Conservation (phyloP, 2,329 filamentous ascomycete species). For the Alternaria angustiovoidea region DNA sequence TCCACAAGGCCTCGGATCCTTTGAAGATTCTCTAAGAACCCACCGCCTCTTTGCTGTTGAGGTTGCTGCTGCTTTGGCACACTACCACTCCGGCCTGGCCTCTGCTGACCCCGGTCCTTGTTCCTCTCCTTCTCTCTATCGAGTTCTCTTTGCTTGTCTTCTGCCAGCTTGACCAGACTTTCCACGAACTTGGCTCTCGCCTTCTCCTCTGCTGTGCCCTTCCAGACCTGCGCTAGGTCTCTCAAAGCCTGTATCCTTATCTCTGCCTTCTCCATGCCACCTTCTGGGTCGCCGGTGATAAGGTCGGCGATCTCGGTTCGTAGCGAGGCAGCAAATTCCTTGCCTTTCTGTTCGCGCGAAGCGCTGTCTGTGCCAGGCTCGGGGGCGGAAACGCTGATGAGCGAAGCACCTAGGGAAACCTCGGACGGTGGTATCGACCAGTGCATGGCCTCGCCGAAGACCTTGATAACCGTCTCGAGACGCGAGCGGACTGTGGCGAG, state of each 20-base stretch:
- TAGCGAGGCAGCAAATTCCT: constrained; percentile 76
- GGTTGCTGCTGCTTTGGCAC: constrained; percentile 24
- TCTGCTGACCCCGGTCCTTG: constrained; percentile 28
- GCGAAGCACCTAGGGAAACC: constrained; percentile 80
- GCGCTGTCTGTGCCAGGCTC: constrained; percentile 72
- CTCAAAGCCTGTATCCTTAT: constrained; percentile 79
- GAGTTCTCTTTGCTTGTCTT: constrained; percentile 68
- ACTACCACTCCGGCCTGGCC: constrained; percentile 34
- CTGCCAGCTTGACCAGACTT: constrained; percentile 78
- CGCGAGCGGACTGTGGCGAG: constrained; percentile 81
- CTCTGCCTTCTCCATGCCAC: constrained; percentile 77
- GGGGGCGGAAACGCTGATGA: constrained; percentile 89
- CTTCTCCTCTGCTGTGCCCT: constrained; percentile 93
- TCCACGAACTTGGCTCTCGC: constrained; percentile 84
- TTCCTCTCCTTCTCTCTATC: constrained; percentile 49
- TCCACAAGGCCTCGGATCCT: constrained; percentile 49
- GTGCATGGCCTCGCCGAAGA: constrained; percentile 94
- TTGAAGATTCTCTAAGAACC: constrained; percentile 51
- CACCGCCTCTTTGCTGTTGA: constrained; percentile 39
- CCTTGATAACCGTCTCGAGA: constrained; percentile 88
- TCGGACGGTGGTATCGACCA: constrained; percentile 92
- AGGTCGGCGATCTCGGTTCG: constrained; percentile 75
- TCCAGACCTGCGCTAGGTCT: constrained; percentile 83
- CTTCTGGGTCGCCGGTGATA: constrained; percentile 61
- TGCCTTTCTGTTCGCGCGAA: constrained; percentile 84